phyloP scores from a whole-genome alignment of 352 stramenopile genomes.

The Globisporangium emineosum region DNA sequence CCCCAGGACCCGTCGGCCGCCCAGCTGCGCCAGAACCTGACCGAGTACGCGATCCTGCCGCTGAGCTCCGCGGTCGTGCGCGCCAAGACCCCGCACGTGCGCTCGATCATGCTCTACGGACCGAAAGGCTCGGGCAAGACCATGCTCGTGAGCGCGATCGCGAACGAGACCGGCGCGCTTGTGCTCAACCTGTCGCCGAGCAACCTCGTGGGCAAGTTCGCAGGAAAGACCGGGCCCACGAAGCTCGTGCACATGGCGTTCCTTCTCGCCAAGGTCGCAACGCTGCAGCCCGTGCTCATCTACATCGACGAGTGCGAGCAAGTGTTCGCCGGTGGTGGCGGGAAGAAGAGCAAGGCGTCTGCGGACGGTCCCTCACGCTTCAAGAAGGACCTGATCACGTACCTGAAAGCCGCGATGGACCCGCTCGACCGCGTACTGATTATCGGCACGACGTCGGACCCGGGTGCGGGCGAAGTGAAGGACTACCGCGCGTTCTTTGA shows the following conservation, averaged over 20 bases:
- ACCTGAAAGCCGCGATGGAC: slow-evolving; percentile 89
- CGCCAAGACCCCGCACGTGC: slow-evolving; percentile 66
- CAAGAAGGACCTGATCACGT: slow-evolving; percentile 92
- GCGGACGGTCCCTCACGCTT: slow-evolving; percentile 85
- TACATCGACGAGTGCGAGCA: slow-evolving; percentile 94
- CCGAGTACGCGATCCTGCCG: slow-evolving; percentile 90
- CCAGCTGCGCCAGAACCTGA: slow-evolving; percentile 87
- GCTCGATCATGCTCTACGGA: slow-evolving; percentile 93
- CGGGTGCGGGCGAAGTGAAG: slow-evolving; percentile 80
- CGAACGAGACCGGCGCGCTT: slow-evolving; percentile 89
- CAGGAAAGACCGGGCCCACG: slow-evolving; percentile 86
- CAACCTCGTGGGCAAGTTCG: slow-evolving; percentile 93
- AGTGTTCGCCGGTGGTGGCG: slow-evolving; percentile 65
- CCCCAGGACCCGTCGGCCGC: slow-evolving; percentile 89
- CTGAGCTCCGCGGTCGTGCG: slow-evolving; percentile 78
- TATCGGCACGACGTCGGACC: slow-evolving; percentile 86
- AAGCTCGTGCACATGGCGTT: slow-evolving; percentile 96
- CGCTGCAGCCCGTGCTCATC: slow-evolving; percentile 88
- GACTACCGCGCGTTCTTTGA: slow-evolving; percentile 91
- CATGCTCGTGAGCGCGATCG: slow-evolving; percentile 89
- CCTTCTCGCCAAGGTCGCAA: slow-evolving; percentile 82
- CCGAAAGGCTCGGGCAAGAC: slow-evolving; percentile 91
- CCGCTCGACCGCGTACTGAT: slow-evolving; percentile 90
- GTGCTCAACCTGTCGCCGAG: slow-evolving; percentile 94
- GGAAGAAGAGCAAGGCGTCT: slow-evolving; percentile 78